Base-by-base conservation (phyloP, 768 basidiomycete genomes). In the Cystofilobasidium ferigula region DNA sequence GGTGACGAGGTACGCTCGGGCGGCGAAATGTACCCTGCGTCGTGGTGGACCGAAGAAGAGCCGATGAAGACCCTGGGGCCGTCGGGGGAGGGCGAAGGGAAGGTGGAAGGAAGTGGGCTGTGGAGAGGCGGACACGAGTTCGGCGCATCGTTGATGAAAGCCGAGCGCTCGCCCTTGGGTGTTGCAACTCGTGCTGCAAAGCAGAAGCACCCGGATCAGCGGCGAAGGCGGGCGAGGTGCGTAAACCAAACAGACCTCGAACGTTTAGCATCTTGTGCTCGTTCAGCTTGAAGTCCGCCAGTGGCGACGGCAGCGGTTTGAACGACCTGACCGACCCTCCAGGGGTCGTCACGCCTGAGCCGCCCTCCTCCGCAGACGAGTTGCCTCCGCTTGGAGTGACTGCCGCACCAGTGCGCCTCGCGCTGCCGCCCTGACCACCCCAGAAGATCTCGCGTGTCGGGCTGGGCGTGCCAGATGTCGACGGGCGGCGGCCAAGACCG, bases 401-500 rank as follows among this genome's bases (percentile, higher is more conserved):
- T 12, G 51, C 51, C 28, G 28, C 51, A n/a, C 51, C 32, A 1
- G 28, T 18, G 1, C 30, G 10, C 28, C 51, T 12, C 28, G 30
- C 30, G 16, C 14, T 54, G 12, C 51, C 51, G 30, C 28, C 51
- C 30, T 54, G 51, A n/a, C 51, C 51, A 7, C 51, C 51, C 51
- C 51, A 54, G 30, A 54, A 54, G 28, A 54, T n/a, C 30, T 54
- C 51, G 51, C 51, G 51, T 14, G 51, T 54, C 30, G 51, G 51
- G 30, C 51, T 54, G 5, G 51, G 51, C 26, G 28, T 54, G 51
- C 51, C 51, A 12, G 51, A 54, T 1, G 14, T 14, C 28, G 51
- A 32, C 26, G 51, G 51, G 10, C 51, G 51, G 3, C 26, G 10
- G 9, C 26, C 51, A 1, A 54, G 30, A 1, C 51, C 51, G 7